Base-by-base conservation (phyloP, 257 asterid species). In the Nicotiana benthamiana region DNA sequence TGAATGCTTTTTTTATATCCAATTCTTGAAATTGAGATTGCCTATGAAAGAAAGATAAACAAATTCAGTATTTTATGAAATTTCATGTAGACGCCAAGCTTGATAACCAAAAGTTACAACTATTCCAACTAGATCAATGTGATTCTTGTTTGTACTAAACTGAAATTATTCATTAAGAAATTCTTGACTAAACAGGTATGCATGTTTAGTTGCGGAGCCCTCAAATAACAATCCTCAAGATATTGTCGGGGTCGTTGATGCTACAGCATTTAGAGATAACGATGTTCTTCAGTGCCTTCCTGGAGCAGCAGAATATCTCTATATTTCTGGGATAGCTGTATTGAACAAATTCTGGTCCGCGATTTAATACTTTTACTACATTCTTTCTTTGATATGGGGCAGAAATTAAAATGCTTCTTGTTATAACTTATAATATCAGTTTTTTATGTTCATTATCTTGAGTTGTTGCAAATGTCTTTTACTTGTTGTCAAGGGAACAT, bases 301-400 rank as follows among this genome's bases (percentile, higher is more conserved):
- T 34, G 94, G 90, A 77, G 90, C 89, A 76, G 79, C 89, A 27
- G 98, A 95, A 85, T 95, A 92, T 82, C 92, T 95, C 40, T 93
- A 92, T 51, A 88, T 95, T 20, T 95, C 99, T 10, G 98, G 99
- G 52, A 93, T 95, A 48, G 98, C 97, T 8, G 99, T 95, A 52
- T 85, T 90, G 32, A 89, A 87, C 85, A 89, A 88, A 60, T 92
- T 88, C 97, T 92, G 98, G 98, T 87, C 34, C 60, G n/a, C n/a
- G n/a, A n/a, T n/a, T n/a, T n/a, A 75, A 26, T 20, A 13, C 24
- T 10, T 36, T n/a, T n/a, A n/a, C n/a, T 43, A 22, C 17, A 16
- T 34, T 22, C 6, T 52, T 61, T 28, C 28, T 52, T 65, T 80
- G 18, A 68, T 34, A 18, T 15, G 59, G n/a, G n/a, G 46, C 3